These are phyloP conservation scores for Exophiala mesophila DNA, from an alignment of 2,329 filamentous ascomycete species.

Conservation along the genomic window DNA sequence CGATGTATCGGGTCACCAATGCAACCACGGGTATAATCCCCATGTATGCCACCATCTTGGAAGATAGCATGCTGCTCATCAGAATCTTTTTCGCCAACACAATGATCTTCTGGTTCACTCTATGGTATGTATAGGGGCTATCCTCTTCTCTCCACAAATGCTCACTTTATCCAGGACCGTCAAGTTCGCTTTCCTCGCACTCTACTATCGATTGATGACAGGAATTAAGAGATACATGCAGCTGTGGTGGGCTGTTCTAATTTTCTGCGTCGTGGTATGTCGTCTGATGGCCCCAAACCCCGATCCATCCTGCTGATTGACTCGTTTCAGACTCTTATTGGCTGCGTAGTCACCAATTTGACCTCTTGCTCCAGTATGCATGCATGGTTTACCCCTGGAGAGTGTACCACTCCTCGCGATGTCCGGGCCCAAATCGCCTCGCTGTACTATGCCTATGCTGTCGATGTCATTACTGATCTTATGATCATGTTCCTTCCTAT, in stretches of 20 bases:
- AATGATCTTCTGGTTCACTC: slow-evolving; percentile 36
- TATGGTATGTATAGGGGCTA: slow-evolving; percentile 23
- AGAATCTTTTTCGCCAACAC: slow-evolving; percentile 38
- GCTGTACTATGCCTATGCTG: slow-evolving; percentile 13
- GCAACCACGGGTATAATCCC: slow-evolving; percentile 25
- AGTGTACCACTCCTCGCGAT: slow-evolving; percentile 4
- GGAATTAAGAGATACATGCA: slow-evolving; percentile 32
- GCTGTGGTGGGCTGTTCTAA: slow-evolving; percentile 35
- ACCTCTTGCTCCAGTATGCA: slow-evolving; percentile 34
- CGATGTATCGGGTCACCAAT: slow-evolving; percentile 29
- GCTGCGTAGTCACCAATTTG: slow-evolving; percentile 34
- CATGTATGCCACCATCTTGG: slow-evolving; percentile 29
- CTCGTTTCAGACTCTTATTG: slow-evolving; percentile 32
- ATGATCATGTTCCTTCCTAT: slow-evolving; percentile 11
- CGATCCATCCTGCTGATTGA: slow-evolving; percentile 2
- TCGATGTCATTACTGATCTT: slow-evolving; percentile 14
- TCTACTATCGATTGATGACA: slow-evolving; percentile 36
- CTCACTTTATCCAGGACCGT: slow-evolving; percentile 17
- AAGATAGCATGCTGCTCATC: slow-evolving; percentile 31
- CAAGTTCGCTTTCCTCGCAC: slow-evolving; percentile 37
- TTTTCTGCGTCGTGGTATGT: slow-evolving; percentile 32
- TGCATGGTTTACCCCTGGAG: slow-evolving; percentile 30
- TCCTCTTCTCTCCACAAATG: not conserved
- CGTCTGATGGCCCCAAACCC: too few relatives aligned
- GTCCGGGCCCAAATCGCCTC: slow-evolving; percentile 2